These are phyloP conservation scores for Diaporthe citri DNA, from an alignment of 2,329 filamentous ascomycete genomes.

Conservation along the genomic window DNA sequence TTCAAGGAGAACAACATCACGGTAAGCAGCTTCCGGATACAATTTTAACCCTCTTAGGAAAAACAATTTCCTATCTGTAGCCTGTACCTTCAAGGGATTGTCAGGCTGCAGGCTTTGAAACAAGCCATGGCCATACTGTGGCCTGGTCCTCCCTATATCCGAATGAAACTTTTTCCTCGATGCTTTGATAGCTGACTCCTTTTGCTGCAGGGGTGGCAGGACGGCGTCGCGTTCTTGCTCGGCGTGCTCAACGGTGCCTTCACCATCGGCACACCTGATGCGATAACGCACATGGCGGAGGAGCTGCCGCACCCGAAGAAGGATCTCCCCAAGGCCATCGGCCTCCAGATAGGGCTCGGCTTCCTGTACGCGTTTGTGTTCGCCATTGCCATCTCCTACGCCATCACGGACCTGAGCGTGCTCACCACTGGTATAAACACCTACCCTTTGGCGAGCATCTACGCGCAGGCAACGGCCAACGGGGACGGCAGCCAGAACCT, in stretches of 20 bases:
- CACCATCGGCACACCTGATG: conserved; percentile 74
- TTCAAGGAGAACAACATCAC: conserved; percentile 61
- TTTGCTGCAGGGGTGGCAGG: conserved; percentile 67
- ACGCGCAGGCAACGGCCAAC: conserved; percentile 66
- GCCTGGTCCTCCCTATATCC: too few species aligned
- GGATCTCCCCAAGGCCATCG: conserved; percentile 65
- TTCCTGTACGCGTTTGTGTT: conserved; percentile 64
- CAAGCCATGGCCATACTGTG: too few species aligned
- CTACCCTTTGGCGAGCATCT: conserved; percentile 75
- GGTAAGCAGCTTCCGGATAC: too few species aligned
- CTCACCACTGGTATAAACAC: conserved; percentile 64
- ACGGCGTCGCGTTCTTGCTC: conserved; percentile 73
- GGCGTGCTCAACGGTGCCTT: conserved; percentile 77
- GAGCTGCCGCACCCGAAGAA: conserved; percentile 63
- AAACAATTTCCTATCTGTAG: too few species aligned
- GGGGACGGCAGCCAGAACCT: conserved; percentile 57
- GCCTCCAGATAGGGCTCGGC: conserved; percentile 60
- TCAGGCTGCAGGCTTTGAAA: too few species aligned
- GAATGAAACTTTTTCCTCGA: too few species aligned
- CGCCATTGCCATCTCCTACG: conserved; percentile 64
- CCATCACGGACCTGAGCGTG: conserved; percentile 66
- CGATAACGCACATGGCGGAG: conserved; percentile 72
- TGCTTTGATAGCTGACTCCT: too few species aligned
- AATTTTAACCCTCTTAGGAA: too few species aligned
- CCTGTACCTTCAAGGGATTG: too few species aligned